Base-by-base conservation (phyloP, 306 rosid genomes). In the Urtica urens region DNA sequence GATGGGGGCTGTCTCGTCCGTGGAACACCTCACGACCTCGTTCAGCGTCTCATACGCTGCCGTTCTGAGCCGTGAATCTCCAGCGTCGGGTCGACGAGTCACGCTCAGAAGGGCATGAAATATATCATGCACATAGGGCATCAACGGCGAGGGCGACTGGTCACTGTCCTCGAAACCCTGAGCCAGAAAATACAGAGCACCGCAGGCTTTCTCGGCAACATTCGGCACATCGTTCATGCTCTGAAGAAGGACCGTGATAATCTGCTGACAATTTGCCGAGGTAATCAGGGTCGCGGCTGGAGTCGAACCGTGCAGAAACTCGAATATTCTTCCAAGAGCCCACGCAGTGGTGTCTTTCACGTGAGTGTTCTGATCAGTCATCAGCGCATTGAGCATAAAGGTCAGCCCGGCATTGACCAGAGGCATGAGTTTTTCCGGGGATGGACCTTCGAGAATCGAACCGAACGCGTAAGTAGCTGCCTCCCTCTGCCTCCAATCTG, bases 301-400 rank as follows among this genome's bases (percentile, higher is more conserved):
- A 27, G 53, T 38, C 26, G 53, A 38, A 26, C 17, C 18, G 53
- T 48, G 53, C 20, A 48, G 13, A 2, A 48, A n/a, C 53, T 48
- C 53, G 29, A 48, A 48, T 14, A 48, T 48, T 10, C 53, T 34
- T 6, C 53, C 19, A 23, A 48, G 53, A 48, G 53, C 29, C 53
- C 53, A 48, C 26, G 53, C 53, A 25, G 53, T 48, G 16, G 53
- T 25, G 28, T 48, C 53, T 38, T 48, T 48, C 21, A 48, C 53
- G 17, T 48, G 53, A 14, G 26, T 26, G 29, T 48, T 27, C 28
- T 48, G 37, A 48, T 48, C 53, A 34, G 26, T 48, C 53, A 48
- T 48, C n/a, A n/a, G n/a, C 18, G 53, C 53, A 22, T 20, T 48
- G 29, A 48, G 53, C 53, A 48, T 15, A 23, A 48, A 48, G 29